Conservation (phyloP, 2,329 filamentous ascomycete genomes). For the Cercospora nicotianae region DNA sequence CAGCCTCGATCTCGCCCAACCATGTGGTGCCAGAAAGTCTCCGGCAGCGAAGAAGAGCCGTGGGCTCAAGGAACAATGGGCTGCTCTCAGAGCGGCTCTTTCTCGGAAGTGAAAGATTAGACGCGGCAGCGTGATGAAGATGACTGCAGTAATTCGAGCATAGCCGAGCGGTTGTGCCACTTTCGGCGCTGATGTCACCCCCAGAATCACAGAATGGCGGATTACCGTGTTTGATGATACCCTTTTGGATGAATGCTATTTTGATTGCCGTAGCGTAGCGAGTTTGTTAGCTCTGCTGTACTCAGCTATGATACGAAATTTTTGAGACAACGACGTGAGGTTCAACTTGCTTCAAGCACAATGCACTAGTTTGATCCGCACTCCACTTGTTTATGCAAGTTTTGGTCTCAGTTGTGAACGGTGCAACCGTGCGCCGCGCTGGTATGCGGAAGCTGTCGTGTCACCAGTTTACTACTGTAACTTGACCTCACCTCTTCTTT, state of each 20-base stretch:
- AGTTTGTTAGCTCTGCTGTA: neutral
- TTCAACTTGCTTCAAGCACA: neutral
- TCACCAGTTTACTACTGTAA: neutral
- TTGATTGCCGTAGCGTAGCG: neutral
- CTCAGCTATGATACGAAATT: too few species aligned
- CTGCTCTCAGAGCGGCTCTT: neutral
- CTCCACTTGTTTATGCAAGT: neutral
- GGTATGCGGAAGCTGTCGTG: neutral
- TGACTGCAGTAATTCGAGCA: neutral
- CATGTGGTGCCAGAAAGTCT: neutral
- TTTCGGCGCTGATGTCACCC: neutral
- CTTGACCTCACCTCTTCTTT: neutral
- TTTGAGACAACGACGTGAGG: neutral
- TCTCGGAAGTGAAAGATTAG: neutral
- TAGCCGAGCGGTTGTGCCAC: neutral
- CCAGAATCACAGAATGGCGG: neutral
- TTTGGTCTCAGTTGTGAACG: neutral
- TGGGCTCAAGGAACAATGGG: neutral
- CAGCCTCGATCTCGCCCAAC: neutral
- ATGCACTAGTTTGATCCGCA: neutral
- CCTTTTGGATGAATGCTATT: neutral
- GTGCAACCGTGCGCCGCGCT: neutral
- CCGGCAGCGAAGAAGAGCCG: neutral
- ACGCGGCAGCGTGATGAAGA: neutral
- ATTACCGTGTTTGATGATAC: neutral